Conservation (phyloP, 352 stramenopile genomes). For the Bremia lactucae region DNA sequence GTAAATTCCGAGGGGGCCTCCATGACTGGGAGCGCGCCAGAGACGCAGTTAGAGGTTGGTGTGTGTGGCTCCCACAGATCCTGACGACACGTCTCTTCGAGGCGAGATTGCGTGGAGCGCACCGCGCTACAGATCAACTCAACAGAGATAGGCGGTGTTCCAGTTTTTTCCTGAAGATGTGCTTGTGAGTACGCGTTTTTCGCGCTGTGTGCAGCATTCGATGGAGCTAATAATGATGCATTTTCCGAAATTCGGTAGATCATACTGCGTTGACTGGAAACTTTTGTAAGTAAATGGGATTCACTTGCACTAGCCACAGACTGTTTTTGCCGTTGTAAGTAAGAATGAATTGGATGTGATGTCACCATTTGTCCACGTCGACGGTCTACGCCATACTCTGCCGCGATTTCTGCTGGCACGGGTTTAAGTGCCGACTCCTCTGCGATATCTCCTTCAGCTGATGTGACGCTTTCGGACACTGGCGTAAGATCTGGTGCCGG, state of each 20-base stretch:
- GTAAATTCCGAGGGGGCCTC: conserved; percentile 9
- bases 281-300: neutral
- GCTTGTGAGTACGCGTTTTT: neutral
- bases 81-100: neutral
- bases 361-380: conserved; percentile 3
- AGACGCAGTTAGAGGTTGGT: conserved; percentile 1
- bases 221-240: conserved; percentile 2
- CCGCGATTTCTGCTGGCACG: conserved; percentile 16
- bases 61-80: neutral
- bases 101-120: neutral
- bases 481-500: conserved; percentile 15
- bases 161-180: neutral
- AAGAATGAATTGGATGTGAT: conserved; percentile 1
- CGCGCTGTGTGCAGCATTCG: conserved; percentile 1
- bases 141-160: conserved; percentile 1
- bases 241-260: conserved; percentile 1
- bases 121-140: neutral
- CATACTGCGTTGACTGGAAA: conserved; percentile 4
- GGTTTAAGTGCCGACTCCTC: conserved; percentile 16
- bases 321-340: conserved; percentile 14
- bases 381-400: conserved; percentile 7
- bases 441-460: conserved; percentile 6
- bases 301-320: neutral
- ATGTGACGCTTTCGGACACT: conserved; percentile 6
- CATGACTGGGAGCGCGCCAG: conserved; percentile 11